Conservation (phyloP, 768 basidiomycete genomes). For the Amanita thiersii region DNA sequence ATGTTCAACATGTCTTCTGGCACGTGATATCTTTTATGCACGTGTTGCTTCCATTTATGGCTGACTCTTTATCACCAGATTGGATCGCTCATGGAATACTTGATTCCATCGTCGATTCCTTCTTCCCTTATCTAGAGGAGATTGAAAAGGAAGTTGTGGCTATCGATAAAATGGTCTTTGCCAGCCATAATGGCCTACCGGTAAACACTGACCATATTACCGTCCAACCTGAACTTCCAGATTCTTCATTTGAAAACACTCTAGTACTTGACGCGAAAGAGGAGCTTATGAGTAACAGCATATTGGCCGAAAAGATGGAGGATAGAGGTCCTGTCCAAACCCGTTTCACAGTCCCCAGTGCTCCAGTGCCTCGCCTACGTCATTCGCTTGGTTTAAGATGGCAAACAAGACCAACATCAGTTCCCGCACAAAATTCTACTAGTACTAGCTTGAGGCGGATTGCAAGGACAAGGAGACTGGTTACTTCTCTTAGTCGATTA, state of each 20-base stretch:
- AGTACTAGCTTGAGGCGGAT: constrained; percentile 62
- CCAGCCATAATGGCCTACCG: constrained; percentile 9
- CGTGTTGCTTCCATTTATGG: constrained; percentile 1
- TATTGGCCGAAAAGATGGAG: too few species aligned
- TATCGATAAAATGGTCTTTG: constrained; percentile 65
- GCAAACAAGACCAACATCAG: background rate
- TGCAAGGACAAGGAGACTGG: constrained; percentile 68
- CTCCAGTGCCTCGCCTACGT: too few species aligned
- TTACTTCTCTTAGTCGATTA: constrained; percentile 70
- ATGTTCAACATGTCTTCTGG: constrained; percentile 67
- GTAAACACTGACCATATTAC: background rate
- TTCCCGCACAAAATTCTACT: constrained; percentile 20
- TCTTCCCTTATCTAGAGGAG: constrained; percentile 76
- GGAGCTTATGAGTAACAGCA: too few species aligned
- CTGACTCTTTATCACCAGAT: constrained; percentile 43
- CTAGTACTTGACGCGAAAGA: too few species aligned
- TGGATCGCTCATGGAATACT: constrained; percentile 92
- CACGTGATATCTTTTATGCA: constrained; percentile 19
- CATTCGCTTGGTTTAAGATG: too few species aligned
- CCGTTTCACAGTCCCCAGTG: too few species aligned
- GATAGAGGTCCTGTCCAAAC: too few species aligned
- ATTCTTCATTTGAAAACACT: too few species aligned
- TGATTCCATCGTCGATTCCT: constrained; percentile 91
- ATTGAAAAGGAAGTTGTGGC: constrained; percentile 76
- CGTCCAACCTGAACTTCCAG: too few species aligned